Conservation (phyloP, 2,329 filamentous ascomycete species). For the Pseudogymnoascus destructans region DNA sequence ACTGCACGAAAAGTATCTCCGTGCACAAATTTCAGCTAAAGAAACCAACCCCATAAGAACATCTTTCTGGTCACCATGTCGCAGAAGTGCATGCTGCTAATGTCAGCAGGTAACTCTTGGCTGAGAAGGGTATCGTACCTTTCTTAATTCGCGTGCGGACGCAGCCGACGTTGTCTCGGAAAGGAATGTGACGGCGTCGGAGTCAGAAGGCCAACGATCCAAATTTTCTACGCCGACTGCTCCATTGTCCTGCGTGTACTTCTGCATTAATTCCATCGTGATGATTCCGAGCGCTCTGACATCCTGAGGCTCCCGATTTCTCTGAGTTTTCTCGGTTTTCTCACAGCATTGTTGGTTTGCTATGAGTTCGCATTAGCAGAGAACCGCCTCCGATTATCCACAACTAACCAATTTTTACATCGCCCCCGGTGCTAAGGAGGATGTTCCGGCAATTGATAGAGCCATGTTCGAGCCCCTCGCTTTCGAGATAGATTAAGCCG, state of each 20-base stretch:
- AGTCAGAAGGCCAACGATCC: constrained; percentile 25
- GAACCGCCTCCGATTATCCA: not conserved
- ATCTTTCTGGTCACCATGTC: not conserved
- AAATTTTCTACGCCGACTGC: constrained; percentile 25
- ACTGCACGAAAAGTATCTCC: not conserved
- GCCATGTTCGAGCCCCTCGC: constrained; percentile 1
- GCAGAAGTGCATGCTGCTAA: constrained; percentile 5
- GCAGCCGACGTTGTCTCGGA: too few relatives aligned
- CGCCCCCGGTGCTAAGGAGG: not conserved
- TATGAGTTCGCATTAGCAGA: constrained; percentile 9
- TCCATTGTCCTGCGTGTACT: constrained; percentile 26
- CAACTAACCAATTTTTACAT: constrained; percentile 10
- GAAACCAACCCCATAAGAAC: not conserved
- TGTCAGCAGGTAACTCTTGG: constrained; percentile 16
- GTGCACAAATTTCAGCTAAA: not conserved
- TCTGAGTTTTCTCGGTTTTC: too few relatives aligned
- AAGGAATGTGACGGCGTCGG: too few relatives aligned
- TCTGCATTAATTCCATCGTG: constrained; percentile 26
- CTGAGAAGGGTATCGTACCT: too few relatives aligned
- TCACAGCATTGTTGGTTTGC: constrained; percentile 11
- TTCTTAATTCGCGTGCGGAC: too few relatives aligned
- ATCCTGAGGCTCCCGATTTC: too few relatives aligned
- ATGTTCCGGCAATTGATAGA: not conserved
- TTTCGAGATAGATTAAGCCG: not conserved
- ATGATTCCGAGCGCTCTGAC: constrained; percentile 21